Evolutionary conservation across 345 rosid species (phyloP).

Genomic region (Limnanthes douglasii): DNA sequence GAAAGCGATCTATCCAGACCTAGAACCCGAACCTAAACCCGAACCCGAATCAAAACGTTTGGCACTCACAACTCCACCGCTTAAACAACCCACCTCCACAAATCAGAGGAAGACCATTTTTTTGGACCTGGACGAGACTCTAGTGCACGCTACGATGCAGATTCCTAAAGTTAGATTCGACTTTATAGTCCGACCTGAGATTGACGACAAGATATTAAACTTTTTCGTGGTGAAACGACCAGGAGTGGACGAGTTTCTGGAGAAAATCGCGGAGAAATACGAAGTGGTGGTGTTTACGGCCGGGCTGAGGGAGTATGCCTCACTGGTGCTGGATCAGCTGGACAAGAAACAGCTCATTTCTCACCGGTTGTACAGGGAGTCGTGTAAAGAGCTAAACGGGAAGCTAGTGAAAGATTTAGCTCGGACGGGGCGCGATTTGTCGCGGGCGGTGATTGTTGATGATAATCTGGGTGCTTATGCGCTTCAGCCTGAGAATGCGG

Average conservation of each 20-base stretch:
- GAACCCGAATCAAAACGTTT: slow-evolving; percentile 71
- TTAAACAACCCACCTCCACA: too few relatives aligned
- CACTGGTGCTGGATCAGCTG: slow-evolving; percentile 50
- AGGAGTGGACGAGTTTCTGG: slow-evolving; percentile 54
- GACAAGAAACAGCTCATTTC: slow-evolving; percentile 42
- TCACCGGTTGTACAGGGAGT: slow-evolving; percentile 60
- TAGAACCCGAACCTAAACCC: too few relatives aligned
- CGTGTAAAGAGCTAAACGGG: slow-evolving; percentile 55
- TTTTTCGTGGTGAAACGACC: slow-evolving; percentile 85
- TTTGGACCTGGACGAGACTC: slow-evolving; percentile 85
- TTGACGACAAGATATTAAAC: slow-evolving; percentile 29
- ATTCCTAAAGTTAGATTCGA: slow-evolving; percentile 41
- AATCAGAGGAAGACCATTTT: slow-evolving; percentile 43
- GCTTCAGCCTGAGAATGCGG: slow-evolving; percentile 65
- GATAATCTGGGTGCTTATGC: slow-evolving; percentile 65
- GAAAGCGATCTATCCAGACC: slow-evolving; percentile 60
- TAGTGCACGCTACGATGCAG: slow-evolving; percentile 53
- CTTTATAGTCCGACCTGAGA: slow-evolving; percentile 44
- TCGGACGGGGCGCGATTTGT: slow-evolving; percentile 47
- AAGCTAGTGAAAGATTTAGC: slow-evolving; percentile 66
- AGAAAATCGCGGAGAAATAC: slow-evolving; percentile 26
- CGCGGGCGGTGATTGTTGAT: slow-evolving; percentile 48
- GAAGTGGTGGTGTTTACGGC: slow-evolving; percentile 78
- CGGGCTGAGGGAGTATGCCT: slow-evolving; percentile 58
- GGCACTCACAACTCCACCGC: slow-evolving; percentile 55